phyloP scores from a whole-genome alignment of 1,284 basidiomycete species.

The Cryptococcus deneoformans region DNA sequence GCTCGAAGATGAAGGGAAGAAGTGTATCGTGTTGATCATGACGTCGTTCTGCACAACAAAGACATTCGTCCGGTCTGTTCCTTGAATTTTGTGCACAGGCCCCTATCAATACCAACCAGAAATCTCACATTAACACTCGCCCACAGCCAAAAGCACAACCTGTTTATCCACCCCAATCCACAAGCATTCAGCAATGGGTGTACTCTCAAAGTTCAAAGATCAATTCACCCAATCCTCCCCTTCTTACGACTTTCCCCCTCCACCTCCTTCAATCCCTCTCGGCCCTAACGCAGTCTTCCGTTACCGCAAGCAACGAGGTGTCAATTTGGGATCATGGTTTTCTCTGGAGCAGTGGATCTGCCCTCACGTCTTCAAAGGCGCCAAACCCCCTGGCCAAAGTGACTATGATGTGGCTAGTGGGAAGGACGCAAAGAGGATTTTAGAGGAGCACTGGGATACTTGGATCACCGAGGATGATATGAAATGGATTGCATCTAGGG shows the following conservation, averaged over 20 bases:
- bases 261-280: slow-evolving; percentile 18
- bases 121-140: too few species aligned
- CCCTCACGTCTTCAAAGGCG: slow-evolving; percentile 57
- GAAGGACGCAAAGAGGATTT: slow-evolving; percentile 56
- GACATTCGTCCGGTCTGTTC: too few species aligned
- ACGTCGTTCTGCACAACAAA: too few species aligned
- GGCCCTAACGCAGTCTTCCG: slow-evolving; percentile 53
- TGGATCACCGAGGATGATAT: slow-evolving; percentile 72
- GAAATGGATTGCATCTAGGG: slow-evolving; percentile 67
- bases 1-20: too few species aligned
- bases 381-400: slow-evolving; percentile 60
- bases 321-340: slow-evolving; percentile 75
- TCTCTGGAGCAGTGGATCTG: slow-evolving; percentile 73
- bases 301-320: slow-evolving; percentile 73
- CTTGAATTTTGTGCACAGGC: too few species aligned
- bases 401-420: slow-evolving; percentile 73
- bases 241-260: slow-evolving; percentile 8
- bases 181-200: slow-evolving; percentile 28
- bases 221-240: slow-evolving; percentile 6
- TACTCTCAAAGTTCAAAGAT: slow-evolving; percentile 44
- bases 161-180: too few species aligned
- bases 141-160: too few species aligned
- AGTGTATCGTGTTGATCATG: too few species aligned
- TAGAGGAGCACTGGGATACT: slow-evolving; percentile 77
- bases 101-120: too few species aligned